phyloP scores from a whole-genome alignment of 495 filamentous ascomycete species.

The Hypoxylon lenormandii region DNA sequence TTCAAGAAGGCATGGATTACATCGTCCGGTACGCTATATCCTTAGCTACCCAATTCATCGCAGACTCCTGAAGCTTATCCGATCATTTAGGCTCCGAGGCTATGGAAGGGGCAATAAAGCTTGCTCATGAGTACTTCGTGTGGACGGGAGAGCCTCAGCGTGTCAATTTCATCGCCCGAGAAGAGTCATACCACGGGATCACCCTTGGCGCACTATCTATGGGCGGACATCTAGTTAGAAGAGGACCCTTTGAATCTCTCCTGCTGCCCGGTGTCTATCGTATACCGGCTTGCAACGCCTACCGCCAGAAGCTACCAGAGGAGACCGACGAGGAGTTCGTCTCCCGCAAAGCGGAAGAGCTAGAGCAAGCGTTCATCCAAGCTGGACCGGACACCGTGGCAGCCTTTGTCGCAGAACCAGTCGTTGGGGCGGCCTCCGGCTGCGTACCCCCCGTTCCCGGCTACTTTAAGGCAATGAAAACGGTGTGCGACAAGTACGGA shows the following conservation, averaged over 20 bases:
- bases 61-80: neutral
- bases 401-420: conserved; percentile 80
- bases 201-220: conserved; percentile 75
- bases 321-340: conserved; percentile 62
- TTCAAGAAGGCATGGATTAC: conserved; percentile 58
- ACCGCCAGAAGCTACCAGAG: conserved; percentile 49
- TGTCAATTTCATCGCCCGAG: conserved; percentile 72
- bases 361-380: conserved; percentile 79
- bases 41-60: neutral
- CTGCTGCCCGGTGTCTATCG: conserved; percentile 70
- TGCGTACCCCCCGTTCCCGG: conserved; percentile 74
- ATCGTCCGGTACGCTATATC: conserved; percentile 33
- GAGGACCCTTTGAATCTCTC: conserved; percentile 74
- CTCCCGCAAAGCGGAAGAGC: conserved; percentile 67
- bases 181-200: conserved; percentile 79
- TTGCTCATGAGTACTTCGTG: conserved; percentile 75
- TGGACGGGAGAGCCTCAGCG: conserved; percentile 60
- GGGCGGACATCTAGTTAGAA: conserved; percentile 71
- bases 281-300: conserved; percentile 74
- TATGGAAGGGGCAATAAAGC: conserved; percentile 76
- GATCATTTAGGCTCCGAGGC: conserved; percentile 71
- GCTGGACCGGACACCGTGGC: conserved; percentile 78
- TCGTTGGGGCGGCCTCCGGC: conserved; percentile 71
- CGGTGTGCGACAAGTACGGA: conserved; percentile 77
- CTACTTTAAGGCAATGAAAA: conserved; percentile 76